Conservation (phyloP, 169 alveolate species). For the Plasmodium knowlesi region DNA sequence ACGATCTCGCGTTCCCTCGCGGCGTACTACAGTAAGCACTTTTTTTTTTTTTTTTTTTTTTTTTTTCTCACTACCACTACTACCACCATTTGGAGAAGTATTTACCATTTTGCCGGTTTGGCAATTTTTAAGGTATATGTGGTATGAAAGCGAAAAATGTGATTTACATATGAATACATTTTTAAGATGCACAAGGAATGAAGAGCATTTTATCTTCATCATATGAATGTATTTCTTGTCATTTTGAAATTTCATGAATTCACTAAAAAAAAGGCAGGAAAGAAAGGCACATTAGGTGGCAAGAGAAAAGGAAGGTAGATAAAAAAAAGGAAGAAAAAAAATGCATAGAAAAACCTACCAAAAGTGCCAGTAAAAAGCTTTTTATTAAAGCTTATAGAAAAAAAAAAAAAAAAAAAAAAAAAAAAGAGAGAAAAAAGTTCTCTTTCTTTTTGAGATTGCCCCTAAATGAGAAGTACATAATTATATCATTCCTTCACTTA, state of each 20-base stretch:
- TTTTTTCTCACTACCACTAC: too few relatives aligned
- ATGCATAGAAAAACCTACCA: background rate
- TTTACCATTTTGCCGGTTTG: background rate
- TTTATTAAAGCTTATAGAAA: background rate
- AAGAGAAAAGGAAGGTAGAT: background rate
- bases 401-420: too few relatives aligned
- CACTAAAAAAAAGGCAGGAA: background rate
- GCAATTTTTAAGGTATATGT: background rate
- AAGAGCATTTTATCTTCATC: background rate
- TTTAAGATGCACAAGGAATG: background rate
- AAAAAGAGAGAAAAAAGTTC: too few relatives aligned
- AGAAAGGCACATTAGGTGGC: too few relatives aligned
- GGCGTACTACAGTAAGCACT: background rate
- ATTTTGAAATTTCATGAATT: background rate
- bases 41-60: background rate
- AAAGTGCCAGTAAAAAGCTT: background rate
- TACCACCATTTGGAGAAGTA: background rate
- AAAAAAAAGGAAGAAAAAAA: background rate
- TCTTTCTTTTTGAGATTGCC: background rate
- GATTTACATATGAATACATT: background rate
- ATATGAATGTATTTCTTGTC: background rate
- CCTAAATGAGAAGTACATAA: background rate
- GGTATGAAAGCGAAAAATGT: background rate
- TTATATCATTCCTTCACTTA: background rate
- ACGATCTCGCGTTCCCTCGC: background rate